Base-by-base conservation (phyloP, 2,329 filamentous ascomycete genomes). In the Xylaria multiplex region DNA sequence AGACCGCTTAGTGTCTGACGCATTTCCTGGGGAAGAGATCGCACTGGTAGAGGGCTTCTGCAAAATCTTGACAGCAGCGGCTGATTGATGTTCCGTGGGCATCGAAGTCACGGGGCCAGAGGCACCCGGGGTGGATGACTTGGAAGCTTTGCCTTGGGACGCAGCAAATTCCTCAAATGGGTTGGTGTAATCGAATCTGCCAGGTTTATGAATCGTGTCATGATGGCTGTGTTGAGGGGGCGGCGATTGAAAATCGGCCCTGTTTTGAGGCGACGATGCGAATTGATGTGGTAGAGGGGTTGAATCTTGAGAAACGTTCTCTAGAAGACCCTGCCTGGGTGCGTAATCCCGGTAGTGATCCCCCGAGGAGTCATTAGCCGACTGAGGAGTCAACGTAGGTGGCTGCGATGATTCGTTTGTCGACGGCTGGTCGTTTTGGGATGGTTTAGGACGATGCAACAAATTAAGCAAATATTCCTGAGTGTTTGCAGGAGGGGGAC, bases 391-490 rank as follows among this genome's bases (percentile, higher is more conserved):
- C 69, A 80, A 76, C 60, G 79, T 81, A 70, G 77, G 75, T 30
- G 81, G 79, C 61, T 82, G 81, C 24, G 81, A 77, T 13, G 79
- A 73, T 67, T 85, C 83, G 59, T 77, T 75, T 67, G 82, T 58
- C 59, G 79, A 72, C 6, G 79, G 74, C 69, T 81, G 80, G 53
- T 89, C 86, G 54, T 81, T 83, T 77, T 90, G 88, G 64, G 84
- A 83, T 13, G 88, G 88, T 80, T 90, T 93, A 59, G 91, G 89
- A 55, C 91, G 90, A 75, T 93, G 96, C 69, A 99, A 86, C 65
- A 98, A 84, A 73, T 93, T 91, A 68, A 98, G 88, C 54, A 99
- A 84, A 75, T 96, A 92, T 69, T 95, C 90, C 78, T 96, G 92
- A 4, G 93, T 92, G 77, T 93, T 90, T 53, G 88, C 85, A 24